Conservation (phyloP, 768 basidiomycete species). For the Kwoniella shandongensis region DNA sequence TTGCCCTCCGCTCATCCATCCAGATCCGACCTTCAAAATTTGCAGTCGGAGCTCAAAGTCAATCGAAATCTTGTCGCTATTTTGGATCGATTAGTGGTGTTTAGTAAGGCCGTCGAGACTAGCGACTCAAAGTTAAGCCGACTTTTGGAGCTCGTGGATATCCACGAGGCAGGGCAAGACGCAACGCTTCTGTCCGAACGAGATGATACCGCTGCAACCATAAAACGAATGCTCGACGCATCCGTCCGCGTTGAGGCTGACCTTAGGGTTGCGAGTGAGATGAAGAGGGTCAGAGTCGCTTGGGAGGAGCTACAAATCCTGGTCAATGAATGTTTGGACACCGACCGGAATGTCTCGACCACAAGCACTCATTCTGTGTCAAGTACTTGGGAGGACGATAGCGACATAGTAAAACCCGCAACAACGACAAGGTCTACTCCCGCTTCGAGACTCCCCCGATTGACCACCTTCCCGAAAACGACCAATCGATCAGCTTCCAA, state of each 20-base stretch:
- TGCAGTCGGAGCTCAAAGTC: too few species aligned
- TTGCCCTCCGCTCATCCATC: too few species aligned
- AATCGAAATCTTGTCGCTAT: too few species aligned
- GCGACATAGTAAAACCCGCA: too few species aligned
- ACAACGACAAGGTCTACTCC: constrained; percentile 1
- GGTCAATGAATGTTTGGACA: not conserved
- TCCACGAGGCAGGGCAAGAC: not conserved
- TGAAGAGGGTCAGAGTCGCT: constrained; percentile 57
- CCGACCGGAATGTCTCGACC: too few species aligned
- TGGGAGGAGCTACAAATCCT: constrained; percentile 12
- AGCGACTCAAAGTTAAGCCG: constrained; percentile 17
- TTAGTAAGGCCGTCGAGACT: constrained; percentile 3
- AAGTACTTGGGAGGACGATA: too few species aligned
- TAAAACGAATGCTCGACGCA: not conserved
- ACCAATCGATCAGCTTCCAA: constrained; percentile 17
- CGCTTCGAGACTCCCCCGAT: constrained; percentile 56
- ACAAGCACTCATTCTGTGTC: too few species aligned
- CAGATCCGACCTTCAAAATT: too few species aligned
- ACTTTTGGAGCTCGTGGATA: constrained; percentile 21
- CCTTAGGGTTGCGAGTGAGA: not conserved
- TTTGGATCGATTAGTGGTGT: constrained; percentile 4
- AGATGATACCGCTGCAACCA: not conserved
- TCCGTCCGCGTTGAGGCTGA: not conserved
- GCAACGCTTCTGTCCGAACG: not conserved
- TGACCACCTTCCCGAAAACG: constrained; percentile 37